phyloP scores from a whole-genome alignment of 177 flowering plant genomes.

The Vitis hybrid region DNA sequence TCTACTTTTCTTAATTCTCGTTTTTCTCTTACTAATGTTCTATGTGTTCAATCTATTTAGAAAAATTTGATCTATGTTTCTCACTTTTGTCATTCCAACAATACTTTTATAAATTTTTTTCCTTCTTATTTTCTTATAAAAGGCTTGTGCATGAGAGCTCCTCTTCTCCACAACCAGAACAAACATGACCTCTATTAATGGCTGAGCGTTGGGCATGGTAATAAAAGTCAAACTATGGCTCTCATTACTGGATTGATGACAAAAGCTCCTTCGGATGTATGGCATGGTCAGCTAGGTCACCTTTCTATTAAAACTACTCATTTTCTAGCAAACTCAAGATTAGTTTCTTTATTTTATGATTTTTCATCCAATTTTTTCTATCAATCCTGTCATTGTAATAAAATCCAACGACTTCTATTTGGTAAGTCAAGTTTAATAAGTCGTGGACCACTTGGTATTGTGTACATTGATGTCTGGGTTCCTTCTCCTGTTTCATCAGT shows the following conservation, averaged over 20 bases:
- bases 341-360: not conserved
- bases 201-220: not conserved
- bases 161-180: not conserved
- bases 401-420: conserved; percentile 15
- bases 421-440: not conserved
- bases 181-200: not conserved
- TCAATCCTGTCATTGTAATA: not conserved
- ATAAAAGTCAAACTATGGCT: not conserved
- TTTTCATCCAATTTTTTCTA: not conserved
- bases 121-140: conserved; percentile 14
- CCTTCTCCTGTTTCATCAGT: not conserved
- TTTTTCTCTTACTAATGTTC: not conserved
- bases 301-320: not conserved
- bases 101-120: conserved; percentile 10
- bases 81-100: not conserved
- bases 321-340: not conserved
- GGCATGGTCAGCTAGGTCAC: conserved; percentile 12
- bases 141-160: conserved; percentile 6
- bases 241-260: not conserved
- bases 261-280: not conserved
- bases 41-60: not conserved
- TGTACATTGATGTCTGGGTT: conserved; percentile 18
- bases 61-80: conserved; percentile 12
- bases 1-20: not conserved
- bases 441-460: not conserved